phyloP scores from a whole-genome alignment of 2,329 filamentous ascomycete species.

The Chalaropsis thielavioides region DNA sequence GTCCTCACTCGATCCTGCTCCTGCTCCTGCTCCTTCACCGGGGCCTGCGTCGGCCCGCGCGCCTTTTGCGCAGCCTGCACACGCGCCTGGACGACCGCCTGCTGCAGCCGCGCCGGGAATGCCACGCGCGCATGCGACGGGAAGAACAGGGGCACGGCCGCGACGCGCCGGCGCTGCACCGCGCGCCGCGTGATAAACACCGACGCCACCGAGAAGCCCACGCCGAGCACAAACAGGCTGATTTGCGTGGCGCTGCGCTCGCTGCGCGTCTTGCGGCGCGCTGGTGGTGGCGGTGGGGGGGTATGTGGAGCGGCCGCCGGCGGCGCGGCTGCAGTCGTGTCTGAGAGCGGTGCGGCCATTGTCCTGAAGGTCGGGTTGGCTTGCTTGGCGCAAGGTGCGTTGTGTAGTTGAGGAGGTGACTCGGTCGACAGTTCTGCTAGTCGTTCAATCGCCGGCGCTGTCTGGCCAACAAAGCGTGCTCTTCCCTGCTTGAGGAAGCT shows the following conservation, averaged over 20 bases:
- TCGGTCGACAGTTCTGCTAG: too few species aligned
- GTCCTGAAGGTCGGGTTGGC: not conserved
- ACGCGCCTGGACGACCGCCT: not conserved
- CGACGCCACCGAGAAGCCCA: slow-evolving; percentile 60
- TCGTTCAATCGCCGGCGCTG: too few species aligned
- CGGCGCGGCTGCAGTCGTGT: not conserved
- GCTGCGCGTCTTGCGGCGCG: slow-evolving; percentile 24
- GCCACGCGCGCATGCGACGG: slow-evolving; percentile 35
- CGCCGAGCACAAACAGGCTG: slow-evolving; percentile 58
- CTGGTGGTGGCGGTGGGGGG: slow-evolving; percentile 9
- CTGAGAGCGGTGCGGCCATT: not conserved
- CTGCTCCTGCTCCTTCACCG: not conserved
- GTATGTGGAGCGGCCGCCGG: not conserved
- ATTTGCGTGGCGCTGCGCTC: slow-evolving; percentile 46
- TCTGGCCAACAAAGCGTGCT: too few species aligned
- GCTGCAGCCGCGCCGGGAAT: slow-evolving; percentile 24
- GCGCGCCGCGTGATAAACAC: slow-evolving; percentile 57
- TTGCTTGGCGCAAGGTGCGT: too few species aligned
- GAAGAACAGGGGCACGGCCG: slow-evolving; percentile 58
- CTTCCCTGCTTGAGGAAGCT: too few species aligned
- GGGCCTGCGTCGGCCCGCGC: too few species aligned
- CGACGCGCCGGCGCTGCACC: slow-evolving; percentile 46
- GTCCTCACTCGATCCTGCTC: not conserved
- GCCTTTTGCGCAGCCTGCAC: not conserved
- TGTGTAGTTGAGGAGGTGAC: too few species aligned